Conservation (phyloP, 2,329 filamentous ascomycete genomes). For the Exophiala alcalophila region DNA sequence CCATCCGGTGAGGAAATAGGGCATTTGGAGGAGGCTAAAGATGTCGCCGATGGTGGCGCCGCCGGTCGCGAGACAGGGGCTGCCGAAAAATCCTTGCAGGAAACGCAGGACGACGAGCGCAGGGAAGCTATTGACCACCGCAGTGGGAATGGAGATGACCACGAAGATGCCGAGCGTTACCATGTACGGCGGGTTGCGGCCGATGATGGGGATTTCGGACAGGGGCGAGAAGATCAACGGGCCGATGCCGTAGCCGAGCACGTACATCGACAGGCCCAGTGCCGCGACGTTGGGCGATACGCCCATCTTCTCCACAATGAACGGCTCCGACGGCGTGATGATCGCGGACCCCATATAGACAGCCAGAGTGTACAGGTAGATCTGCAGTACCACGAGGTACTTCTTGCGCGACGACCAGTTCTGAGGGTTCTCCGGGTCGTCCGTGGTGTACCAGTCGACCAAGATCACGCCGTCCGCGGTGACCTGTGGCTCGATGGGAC, state of each 20-base stretch:
- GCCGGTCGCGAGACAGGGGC: constrained; percentile 60
- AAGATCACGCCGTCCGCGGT: constrained; percentile 27
- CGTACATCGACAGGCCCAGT: constrained; percentile 30
- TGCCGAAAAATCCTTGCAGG: constrained; percentile 65
- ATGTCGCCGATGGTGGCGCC: constrained; percentile 47
- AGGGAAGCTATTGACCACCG: constrained; percentile 60
- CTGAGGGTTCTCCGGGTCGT: constrained; percentile 33
- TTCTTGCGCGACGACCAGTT: constrained; percentile 32
- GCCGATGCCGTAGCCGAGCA: constrained; percentile 30
- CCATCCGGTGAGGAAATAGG: constrained; percentile 60
- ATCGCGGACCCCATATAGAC: constrained; percentile 31
- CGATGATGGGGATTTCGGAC: constrained; percentile 64
- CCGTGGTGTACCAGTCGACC: constrained; percentile 30
- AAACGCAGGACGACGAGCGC: constrained; percentile 64
- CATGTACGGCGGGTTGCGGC: constrained; percentile 66
- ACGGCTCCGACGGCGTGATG: constrained; percentile 27
- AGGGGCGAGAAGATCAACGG: constrained; percentile 56
- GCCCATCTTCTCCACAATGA: constrained; percentile 25
- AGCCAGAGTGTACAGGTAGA: constrained; percentile 31
- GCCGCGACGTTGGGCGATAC: constrained; percentile 22
- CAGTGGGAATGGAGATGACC: constrained; percentile 63
- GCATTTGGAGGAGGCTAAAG: constrained; percentile 55
- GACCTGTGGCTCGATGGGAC: constrained; percentile 21
- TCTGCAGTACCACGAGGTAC: constrained; percentile 26
- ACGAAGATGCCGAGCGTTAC: constrained; percentile 66